Percentiles rank a stretch among this genome's conserved stretches.
Conservation (phyloP, 31 red algal species). For the Odonthalia washingtoniensis region DNA sequence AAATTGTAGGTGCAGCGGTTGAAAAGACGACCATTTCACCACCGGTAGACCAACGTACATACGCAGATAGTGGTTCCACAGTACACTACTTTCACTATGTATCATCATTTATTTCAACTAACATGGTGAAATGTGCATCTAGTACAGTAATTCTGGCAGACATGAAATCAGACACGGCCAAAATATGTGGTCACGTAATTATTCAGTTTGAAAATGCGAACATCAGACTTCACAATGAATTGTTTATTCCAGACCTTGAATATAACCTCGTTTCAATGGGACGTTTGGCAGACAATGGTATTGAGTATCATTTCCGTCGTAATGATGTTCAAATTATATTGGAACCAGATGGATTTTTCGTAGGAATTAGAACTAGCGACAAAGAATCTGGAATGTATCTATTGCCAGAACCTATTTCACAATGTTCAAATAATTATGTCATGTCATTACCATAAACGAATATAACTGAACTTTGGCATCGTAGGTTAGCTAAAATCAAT, state of each 20-base stretch:
- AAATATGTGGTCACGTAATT: not conserved
- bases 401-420: not conserved
- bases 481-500: not conserved
- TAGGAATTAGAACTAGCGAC: not conserved
- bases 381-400: not conserved
- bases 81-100: too few relatives aligned
- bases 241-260: not conserved
- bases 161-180: not conserved
- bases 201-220: slow-evolving; percentile 10
- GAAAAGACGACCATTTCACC: too few relatives aligned
- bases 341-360: not conserved
- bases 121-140: too few relatives aligned
- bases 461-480: slow-evolving; percentile 10
- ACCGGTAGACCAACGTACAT: too few relatives aligned
- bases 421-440: not conserved
- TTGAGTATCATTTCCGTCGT: not conserved
- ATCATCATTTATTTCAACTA: too few relatives aligned
- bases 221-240: not conserved
- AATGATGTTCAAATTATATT: not conserved
- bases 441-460: not conserved
- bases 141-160: too few relatives aligned
- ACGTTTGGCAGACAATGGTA: not conserved
- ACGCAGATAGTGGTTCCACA: too few relatives aligned
- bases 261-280: not conserved
- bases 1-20: too few relatives aligned